Conservation (phyloP, 345 rosid genomes). For the Xanthoceras sorbifolium region DNA sequence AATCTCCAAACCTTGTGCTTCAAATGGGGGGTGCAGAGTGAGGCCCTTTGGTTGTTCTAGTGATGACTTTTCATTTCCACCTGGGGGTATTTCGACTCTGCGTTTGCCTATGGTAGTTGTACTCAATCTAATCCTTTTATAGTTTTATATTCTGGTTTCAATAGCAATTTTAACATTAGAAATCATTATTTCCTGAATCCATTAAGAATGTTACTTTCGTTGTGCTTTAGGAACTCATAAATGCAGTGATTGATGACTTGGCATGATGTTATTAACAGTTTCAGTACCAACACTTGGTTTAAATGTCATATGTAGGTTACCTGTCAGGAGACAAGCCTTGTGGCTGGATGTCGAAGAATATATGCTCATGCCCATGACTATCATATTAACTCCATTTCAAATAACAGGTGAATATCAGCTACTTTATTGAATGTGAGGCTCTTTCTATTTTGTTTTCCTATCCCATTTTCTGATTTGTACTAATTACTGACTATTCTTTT, state of each 20-base stretch:
- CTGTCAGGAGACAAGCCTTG: constrained; percentile 75
- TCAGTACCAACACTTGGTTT: constrained; percentile 19
- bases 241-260: neutral
- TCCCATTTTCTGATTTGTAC: neutral
- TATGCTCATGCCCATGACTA: constrained; percentile 99
- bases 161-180: neutral
- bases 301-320: constrained; percentile 68
- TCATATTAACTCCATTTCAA: constrained; percentile 96
- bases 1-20: constrained; percentile 35
- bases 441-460: neutral
- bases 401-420: constrained; percentile 72
- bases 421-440: neutral
- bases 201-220: neutral
- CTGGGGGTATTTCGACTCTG: constrained; percentile 68
- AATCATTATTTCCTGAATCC: neutral
- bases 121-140: constrained; percentile 29
- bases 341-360: constrained; percentile 94
- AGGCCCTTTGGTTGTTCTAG: constrained; percentile 32
- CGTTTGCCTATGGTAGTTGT: constrained; percentile 92
- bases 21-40: constrained; percentile 61
- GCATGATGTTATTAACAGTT: neutral
- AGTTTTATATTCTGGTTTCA: constrained; percentile 13
- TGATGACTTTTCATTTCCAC: constrained; percentile 58
- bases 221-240: neutral
- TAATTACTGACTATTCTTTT: constrained; percentile 1